Conservation (phyloP, 2,329 filamentous ascomycete species). For the Pseudogymnoascus sp. region DNA sequence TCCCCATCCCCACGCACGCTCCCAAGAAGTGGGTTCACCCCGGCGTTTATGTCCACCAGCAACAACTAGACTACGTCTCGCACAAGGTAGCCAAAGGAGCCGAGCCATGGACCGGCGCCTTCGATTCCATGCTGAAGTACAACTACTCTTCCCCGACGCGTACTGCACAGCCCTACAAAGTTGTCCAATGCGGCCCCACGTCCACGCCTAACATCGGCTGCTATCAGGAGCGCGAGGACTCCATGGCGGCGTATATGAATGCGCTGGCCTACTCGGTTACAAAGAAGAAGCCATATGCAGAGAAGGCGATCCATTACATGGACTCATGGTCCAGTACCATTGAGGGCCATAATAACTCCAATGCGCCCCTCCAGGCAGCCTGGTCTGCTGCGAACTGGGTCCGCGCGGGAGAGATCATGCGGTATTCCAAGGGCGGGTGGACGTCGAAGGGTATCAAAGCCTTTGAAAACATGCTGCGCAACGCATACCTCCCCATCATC, state of each 20-base stretch:
- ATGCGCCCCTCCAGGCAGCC: constrained; percentile 26
- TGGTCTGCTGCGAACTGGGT: constrained; percentile 27
- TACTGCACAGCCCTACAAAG: constrained; percentile 14
- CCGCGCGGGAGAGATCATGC: constrained; percentile 26
- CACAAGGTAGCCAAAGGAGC: neutral
- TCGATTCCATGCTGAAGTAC: constrained; percentile 17
- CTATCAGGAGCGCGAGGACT: constrained; percentile 24
- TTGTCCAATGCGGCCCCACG: constrained; percentile 25
- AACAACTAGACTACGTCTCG: constrained; percentile 11
- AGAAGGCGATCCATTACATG: constrained; percentile 26
- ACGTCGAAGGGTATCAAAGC: constrained; percentile 16
- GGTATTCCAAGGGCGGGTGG: constrained; percentile 24
- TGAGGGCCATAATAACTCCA: constrained; percentile 23
- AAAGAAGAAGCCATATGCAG: constrained; percentile 20
- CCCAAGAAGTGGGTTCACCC: constrained; percentile 11
- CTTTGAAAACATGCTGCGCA: constrained; percentile 24
- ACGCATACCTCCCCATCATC: constrained; percentile 24
- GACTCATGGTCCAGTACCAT: constrained; percentile 24
- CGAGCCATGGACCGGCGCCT: constrained; percentile 17
- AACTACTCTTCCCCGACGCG: constrained; percentile 10
- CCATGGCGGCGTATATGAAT: constrained; percentile 26
- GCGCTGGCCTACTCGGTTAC: constrained; percentile 24
- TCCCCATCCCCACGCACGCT: constrained; percentile 7
- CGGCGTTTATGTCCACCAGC: constrained; percentile 10
- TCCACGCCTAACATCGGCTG: constrained; percentile 26